Conservation (phyloP, 192 early-diverging fungal genomes). For the Oehlia diaphana region DNA sequence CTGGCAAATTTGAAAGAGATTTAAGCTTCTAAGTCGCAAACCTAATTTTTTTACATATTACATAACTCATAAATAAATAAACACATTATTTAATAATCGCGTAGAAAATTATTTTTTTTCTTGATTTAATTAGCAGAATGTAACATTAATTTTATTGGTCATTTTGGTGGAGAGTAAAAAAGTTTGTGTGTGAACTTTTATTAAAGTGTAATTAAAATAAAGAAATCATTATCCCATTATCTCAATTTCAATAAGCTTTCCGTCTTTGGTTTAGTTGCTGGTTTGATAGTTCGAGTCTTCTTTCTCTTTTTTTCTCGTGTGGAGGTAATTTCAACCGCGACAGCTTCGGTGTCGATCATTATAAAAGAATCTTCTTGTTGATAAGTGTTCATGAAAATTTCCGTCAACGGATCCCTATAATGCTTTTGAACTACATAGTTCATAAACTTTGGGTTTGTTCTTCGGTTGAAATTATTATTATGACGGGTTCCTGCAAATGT, state of each 20-base stretch:
- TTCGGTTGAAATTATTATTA: neutral
- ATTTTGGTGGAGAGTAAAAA: neutral
- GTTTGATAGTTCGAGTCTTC: neutral
- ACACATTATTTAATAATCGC: neutral
- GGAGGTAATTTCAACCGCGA: neutral
- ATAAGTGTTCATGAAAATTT: neutral
- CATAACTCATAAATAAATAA: neutral
- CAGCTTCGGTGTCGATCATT: neutral
- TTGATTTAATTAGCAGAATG: neutral
- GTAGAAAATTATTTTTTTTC: neutral
- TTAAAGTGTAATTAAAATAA: neutral
- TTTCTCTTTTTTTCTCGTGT: neutral
- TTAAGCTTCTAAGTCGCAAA: too few relatives aligned
- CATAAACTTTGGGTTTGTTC: neutral
- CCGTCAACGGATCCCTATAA: neutral
- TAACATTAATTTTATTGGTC: neutral
- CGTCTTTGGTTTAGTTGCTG: neutral
- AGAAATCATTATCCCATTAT: neutral
- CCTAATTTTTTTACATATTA: neutral
- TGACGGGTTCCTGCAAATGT: neutral
- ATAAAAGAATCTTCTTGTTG: neutral
- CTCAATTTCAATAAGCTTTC: neutral
- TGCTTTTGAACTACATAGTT: neutral
- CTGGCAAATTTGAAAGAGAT: too few relatives aligned
- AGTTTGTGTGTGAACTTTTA: neutral